Evolutionary conservation across 2,329 filamentous ascomycete genomes (phyloP), one percentile per base, ranked within the genome.

Genomic region (Ophiostoma perfectum): DNA sequence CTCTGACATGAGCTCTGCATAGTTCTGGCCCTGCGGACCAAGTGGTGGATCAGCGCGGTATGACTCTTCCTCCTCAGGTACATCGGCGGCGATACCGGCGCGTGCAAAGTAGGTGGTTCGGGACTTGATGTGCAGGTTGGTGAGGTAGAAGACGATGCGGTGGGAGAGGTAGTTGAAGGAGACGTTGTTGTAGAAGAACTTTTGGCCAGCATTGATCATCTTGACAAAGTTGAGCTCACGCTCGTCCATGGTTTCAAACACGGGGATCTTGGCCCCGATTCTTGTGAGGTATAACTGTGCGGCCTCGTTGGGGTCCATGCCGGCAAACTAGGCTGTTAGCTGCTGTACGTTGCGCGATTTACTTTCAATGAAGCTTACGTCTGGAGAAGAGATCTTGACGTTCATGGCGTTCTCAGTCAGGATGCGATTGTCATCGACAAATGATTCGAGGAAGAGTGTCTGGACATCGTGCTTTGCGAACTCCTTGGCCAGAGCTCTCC

Each of bases 401-500:
- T 92, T 95, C 69, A 94, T 89, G 65, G 97, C 95, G 77, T 99
- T 99, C 77, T 99, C 95, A 74, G 94, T 91, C 49, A 99, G 90
- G 70, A 99, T 97, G 64, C 88, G 88, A 75, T 96, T 90, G 75
- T 99, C 93, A 68, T 96, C 92, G 72, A 97, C 97, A 76, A 88
- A 93, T 1, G 93, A 98, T 78, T 99, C 95, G 67, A 99, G 94
- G 79, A 98, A 99, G 11, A 99, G 83, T 0, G 95, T 98, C 87
- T 94, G 90, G 69, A 99, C 93, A 75, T 97, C 92, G 76, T 97
- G 92, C 80, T 97, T 98, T n/a, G 91, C 90, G 77, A 99, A 97
- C 75, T 99, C 95, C 78, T 96, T 97, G 5, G 93, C 93, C 18
- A 99, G 82, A 11, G 92, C 90, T 68, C 90, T 87, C 64, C 95